A percentile compares a stretch with the other conserved stretches of the same genome.
Evolutionary conservation across 164 flowering plant species (phyloP).

Genomic region (Warburgia ugandensis): DNA sequence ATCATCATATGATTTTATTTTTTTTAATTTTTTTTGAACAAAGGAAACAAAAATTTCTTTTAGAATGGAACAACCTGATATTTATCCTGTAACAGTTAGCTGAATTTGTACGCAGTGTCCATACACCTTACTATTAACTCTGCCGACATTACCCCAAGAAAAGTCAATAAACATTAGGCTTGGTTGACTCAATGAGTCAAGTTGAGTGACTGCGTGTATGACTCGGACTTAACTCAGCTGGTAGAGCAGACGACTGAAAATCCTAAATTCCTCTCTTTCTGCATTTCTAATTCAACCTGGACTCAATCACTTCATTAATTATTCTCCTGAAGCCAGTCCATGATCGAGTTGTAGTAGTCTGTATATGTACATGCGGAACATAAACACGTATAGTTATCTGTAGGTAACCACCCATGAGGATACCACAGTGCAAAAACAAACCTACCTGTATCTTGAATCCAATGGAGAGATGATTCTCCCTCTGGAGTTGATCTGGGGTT

Average conservation of each 20-base stretch:
- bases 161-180: not conserved
- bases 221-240: not conserved
- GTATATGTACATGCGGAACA: not conserved
- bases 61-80: no score
- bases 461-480: constrained; percentile 60
- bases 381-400: not conserved
- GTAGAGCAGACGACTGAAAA: no score
- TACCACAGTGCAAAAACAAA: no score
- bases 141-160: not conserved
- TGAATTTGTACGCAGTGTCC: no score
- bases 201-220: not conserved
- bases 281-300: no score
- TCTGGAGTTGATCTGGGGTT: constrained; percentile 24
- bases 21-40: no score
- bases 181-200: not conserved
- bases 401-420: not conserved
- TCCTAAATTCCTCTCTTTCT: no score
- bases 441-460: constrained; percentile 77
- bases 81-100: no score
- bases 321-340: not conserved
- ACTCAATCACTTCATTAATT: no score
- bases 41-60: no score
- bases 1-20: no score
- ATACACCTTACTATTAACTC: not conserved
- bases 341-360: not conserved